phyloP scores from a whole-genome alignment of 176 grass and related monocot species.

The Avena sativa region DNA sequence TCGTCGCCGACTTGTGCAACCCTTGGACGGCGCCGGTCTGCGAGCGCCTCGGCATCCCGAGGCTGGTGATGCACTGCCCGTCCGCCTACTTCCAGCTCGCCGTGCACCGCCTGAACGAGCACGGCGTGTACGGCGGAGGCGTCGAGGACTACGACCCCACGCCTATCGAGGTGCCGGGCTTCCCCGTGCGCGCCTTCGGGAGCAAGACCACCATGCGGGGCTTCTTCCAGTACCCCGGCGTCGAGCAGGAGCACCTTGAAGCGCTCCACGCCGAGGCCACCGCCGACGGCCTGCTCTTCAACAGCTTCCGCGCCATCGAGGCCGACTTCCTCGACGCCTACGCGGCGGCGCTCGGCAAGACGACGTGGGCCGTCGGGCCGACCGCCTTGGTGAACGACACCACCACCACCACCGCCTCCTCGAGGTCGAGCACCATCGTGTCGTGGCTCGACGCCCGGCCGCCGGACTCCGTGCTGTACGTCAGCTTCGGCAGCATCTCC shows the following conservation, averaged over 20 bases:
- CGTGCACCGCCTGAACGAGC: neutral
- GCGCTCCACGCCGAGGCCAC: neutral
- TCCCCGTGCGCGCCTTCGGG: slow-evolving; percentile 28
- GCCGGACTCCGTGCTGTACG: slow-evolving; percentile 48
- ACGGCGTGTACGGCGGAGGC: slow-evolving; percentile 42
- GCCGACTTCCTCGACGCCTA: slow-evolving; percentile 37
- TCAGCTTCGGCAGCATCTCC: slow-evolving; percentile 56
- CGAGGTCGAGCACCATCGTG: neutral
- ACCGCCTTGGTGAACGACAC: neutral
- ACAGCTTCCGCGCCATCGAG: slow-evolving; percentile 50
- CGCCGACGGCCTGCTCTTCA: slow-evolving; percentile 51
- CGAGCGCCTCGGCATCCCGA: slow-evolving; percentile 24
- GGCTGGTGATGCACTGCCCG: slow-evolving; percentile 41
- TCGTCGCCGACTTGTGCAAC: slow-evolving; percentile 34
- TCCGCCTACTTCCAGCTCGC: slow-evolving; percentile 38
- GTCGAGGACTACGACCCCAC: neutral
- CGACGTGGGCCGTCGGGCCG: slow-evolving; percentile 45
- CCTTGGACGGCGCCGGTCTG: slow-evolving; percentile 39
- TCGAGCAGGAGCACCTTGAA: neutral
- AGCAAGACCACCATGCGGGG: slow-evolving; percentile 18
- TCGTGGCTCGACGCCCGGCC: slow-evolving; percentile 50
- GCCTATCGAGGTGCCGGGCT: slow-evolving; percentile 40
- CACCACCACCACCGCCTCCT: neutral
- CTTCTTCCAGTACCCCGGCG: slow-evolving; percentile 1
- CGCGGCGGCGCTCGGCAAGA: slow-evolving; percentile 32